A percentile compares a stretch with the other conserved stretches of the same genome.
These are phyloP conservation scores for Kazachstania africana DNA, from an alignment of 805 yeast genomes.

Conservation along the genomic window DNA sequence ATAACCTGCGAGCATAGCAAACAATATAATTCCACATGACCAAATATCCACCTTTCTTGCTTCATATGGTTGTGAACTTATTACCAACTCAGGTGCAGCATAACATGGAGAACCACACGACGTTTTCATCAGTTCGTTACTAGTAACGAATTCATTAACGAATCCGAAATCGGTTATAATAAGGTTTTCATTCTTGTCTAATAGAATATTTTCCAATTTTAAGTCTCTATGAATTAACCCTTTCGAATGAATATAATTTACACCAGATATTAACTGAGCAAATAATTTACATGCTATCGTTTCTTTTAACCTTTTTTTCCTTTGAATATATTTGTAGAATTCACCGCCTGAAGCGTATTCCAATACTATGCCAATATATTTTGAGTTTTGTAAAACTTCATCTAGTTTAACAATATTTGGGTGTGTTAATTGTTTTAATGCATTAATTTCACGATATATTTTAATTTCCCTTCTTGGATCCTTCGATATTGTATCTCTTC, in stretches of 20 bases:
- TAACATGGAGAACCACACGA: conserved; percentile 97
- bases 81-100: conserved; percentile 95
- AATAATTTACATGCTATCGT: conserved; percentile 75
- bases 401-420: conserved; percentile 90
- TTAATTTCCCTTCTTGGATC: conserved; percentile 78
- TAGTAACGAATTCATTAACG: conserved; percentile 60
- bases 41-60: conserved; percentile 93
- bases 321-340: conserved; percentile 81
- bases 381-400: conserved; percentile 88
- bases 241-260: conserved; percentile 83
- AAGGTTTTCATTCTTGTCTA: conserved; percentile 79
- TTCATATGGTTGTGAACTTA: conserved; percentile 80
- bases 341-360: conserved; percentile 98
- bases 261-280: conserved; percentile 91
- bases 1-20: conserved; percentile 96
- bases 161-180: conserved; percentile 89
- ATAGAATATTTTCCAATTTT: conserved; percentile 75
- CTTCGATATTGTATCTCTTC: conserved; percentile 76
- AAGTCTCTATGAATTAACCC: conserved; percentile 86
- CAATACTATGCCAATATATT: conserved; percentile 89
- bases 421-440: conserved; percentile 72
- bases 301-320: conserved; percentile 78
- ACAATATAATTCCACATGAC: conserved; percentile 92
- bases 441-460: conserved; percentile 87
- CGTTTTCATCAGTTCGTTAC: conserved; percentile 78